A percentile compares a stretch with the other conserved stretches of the same genome.
Evolutionary conservation across 306 rosid genomes (phyloP).

Genomic region (Ormosia emarginata): DNA sequence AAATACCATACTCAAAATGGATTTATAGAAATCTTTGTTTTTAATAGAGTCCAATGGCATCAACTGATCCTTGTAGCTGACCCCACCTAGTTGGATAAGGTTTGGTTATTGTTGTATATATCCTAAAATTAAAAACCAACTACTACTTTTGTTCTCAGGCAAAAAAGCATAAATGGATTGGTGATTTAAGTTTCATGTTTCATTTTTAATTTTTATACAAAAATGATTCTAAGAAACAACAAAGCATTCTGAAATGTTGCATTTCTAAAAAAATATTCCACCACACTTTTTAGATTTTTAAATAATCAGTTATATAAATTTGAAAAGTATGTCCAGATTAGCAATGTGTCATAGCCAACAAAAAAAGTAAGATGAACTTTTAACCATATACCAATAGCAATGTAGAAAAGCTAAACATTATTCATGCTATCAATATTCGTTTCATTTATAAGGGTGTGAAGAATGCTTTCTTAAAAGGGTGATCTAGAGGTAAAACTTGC

Average conservation of each 20-base stretch:
- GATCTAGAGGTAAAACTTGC: constrained; percentile 26
- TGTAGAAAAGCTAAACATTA: background rate
- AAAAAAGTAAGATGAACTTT: background rate
- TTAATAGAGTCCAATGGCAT: too few relatives aligned
- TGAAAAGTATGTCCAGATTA: too few relatives aligned
- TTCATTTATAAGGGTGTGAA: background rate
- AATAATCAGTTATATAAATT: background rate
- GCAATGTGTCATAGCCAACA: background rate
- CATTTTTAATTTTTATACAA: background rate
- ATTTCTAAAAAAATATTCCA: constrained; percentile 1
- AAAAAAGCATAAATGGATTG: background rate
- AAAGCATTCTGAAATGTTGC: background rate
- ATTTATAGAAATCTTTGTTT: too few relatives aligned
- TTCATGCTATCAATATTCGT: background rate
- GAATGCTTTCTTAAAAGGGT: background rate
- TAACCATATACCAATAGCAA: background rate
- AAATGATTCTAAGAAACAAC: background rate
- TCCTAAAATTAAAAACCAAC: background rate
- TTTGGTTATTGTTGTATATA: too few relatives aligned
- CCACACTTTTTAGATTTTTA: background rate
- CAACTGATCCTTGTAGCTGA: too few relatives aligned
- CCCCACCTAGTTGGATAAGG: too few relatives aligned
- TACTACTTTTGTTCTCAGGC: background rate
- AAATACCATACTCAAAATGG: too few relatives aligned
- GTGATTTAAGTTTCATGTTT: background rate